Evolutionary conservation across 106 monocot species (phyloP).

Genomic region (Narthecium ossifragum): DNA sequence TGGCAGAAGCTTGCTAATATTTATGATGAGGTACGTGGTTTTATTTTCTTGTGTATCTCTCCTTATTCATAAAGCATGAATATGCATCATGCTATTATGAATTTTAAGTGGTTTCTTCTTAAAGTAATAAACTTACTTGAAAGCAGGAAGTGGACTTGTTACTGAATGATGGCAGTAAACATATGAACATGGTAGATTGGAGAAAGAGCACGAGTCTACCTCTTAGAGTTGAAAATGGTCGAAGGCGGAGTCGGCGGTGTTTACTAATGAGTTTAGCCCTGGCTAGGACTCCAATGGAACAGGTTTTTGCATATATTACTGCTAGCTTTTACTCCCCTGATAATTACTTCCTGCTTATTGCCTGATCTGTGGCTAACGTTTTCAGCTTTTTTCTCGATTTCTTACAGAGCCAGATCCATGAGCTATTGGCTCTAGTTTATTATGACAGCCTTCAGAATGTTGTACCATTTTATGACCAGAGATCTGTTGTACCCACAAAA

Average conservation of each 20-base stretch:
- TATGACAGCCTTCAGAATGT: slow-evolving; percentile 98
- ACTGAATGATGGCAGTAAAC: slow-evolving; percentile 97
- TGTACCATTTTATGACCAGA: slow-evolving; percentile 93
- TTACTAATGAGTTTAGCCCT: slow-evolving; percentile 86
- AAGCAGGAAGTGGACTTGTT: slow-evolving; percentile 89
- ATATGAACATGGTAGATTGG: slow-evolving; percentile 78
- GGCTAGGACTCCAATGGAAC: slow-evolving; percentile 52
- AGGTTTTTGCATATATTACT: slow-evolving; percentile 21
- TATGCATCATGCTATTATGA: too few species aligned
- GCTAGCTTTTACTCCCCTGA: background rate
- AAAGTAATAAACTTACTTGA: background rate
- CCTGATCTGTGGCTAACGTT: background rate
- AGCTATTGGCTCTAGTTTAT: slow-evolving; percentile 88
- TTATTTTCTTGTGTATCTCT: background rate
- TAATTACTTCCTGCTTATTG: slow-evolving; percentile 4
- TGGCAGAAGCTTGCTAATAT: slow-evolving; percentile 99
- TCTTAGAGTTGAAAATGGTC: slow-evolving; percentile 85
- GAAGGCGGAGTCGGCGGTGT: slow-evolving; percentile 81
- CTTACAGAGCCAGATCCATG: slow-evolving; percentile 75
- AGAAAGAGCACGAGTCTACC: slow-evolving; percentile 52
- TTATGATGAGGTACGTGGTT: slow-evolving; percentile 73
- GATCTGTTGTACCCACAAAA: slow-evolving; percentile 56
- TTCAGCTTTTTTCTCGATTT: slow-evolving; percentile 3
- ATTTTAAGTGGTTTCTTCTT: background rate
- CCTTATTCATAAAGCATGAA: too few species aligned